Base-by-base conservation (phyloP, 176 grass and related monocot species). In the Urochloa ruziziensis region DNA sequence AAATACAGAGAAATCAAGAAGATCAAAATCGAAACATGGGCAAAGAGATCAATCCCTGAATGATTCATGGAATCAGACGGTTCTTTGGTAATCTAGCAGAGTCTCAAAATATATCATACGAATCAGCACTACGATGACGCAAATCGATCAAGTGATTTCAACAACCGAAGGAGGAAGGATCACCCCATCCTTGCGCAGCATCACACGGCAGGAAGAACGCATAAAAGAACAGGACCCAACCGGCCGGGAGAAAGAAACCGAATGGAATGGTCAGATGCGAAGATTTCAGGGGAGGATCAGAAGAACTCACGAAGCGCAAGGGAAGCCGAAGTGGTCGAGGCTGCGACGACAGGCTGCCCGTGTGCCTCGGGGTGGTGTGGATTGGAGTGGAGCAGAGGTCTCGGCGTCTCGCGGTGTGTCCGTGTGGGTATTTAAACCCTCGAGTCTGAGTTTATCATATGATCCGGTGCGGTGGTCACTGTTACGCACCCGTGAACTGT, bases 391-490 rank as follows among this genome's bases (percentile, higher is more conserved):
- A 71, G 32, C 37, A 71, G 32, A 30, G 60, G 40, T 17, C 63
- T 29, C 33, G 15, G 27, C 56, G 82, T 62, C 14, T 29, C 77
- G 10, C 46, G 25, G 51, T 56, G 72, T 6, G 43, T 3, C 46
- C 71, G 78, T 67, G 79, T 39, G 23, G 48, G 64, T 83, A 86
- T 86, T 86, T 86, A 65, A 82, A 82, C 63, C 65, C 10, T 16
- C 15, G 30, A 25, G 23, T 47, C 24, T n/a, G n/a, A n/a, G n/a
- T n/a, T n/a, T n/a, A n/a, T n/a, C 37, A 39, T 67, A 56, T 66
- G 44, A 29, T 73, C 49, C 19, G 19, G 10, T 40, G 18, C 8
- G 14, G 51, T 42, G 35, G 60, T 89, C 57, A 44, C 59, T 40
- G n/a, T 5, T 46, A 18, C 56, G 18, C 29, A 4, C 29, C 68